phyloP scores from a whole-genome alignment of 768 basidiomycete genomes.

The Leucosporidium scottii region DNA sequence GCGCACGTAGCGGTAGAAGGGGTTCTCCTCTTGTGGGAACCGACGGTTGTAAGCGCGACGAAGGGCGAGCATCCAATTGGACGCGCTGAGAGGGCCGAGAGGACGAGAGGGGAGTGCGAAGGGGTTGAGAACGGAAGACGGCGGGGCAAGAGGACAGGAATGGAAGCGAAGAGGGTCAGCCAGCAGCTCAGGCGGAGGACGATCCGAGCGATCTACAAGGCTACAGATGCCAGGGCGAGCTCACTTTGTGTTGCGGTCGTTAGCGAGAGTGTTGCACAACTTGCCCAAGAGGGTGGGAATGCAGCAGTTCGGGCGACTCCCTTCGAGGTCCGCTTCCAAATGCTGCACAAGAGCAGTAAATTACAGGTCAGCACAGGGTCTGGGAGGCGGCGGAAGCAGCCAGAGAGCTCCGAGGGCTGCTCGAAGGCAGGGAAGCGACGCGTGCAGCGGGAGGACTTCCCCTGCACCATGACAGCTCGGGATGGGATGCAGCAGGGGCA shows the following conservation, averaged over 20 bases:
- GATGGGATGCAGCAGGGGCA: background rate
- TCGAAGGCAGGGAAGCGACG: background rate
- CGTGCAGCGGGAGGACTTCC: background rate
- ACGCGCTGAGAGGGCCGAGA: background rate
- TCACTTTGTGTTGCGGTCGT: slow-evolving; percentile 34
- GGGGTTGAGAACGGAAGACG: background rate
- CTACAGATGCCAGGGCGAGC: background rate
- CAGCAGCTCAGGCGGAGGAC: background rate
- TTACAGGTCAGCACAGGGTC: background rate
- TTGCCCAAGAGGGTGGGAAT: slow-evolving; percentile 26
- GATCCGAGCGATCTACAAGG: background rate
- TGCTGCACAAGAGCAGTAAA: slow-evolving; percentile 5
- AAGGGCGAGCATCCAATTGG: slow-evolving; percentile 27
- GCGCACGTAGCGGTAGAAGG: slow-evolving; percentile 22
- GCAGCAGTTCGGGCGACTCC: background rate
- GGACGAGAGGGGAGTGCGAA: background rate
- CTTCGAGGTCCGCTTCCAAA: slow-evolving; percentile 24
- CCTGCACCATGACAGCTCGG: background rate
- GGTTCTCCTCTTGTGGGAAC: slow-evolving; percentile 16
- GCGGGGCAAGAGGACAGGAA: background rate
- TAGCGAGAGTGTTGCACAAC: slow-evolving; percentile 30
- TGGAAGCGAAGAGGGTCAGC: background rate
- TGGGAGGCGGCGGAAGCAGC: no score
- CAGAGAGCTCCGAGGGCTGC: no score
- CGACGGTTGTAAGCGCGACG: slow-evolving; percentile 29